phyloP scores from a whole-genome alignment of 257 asterid genomes.

The Scutellaria minor region DNA sequence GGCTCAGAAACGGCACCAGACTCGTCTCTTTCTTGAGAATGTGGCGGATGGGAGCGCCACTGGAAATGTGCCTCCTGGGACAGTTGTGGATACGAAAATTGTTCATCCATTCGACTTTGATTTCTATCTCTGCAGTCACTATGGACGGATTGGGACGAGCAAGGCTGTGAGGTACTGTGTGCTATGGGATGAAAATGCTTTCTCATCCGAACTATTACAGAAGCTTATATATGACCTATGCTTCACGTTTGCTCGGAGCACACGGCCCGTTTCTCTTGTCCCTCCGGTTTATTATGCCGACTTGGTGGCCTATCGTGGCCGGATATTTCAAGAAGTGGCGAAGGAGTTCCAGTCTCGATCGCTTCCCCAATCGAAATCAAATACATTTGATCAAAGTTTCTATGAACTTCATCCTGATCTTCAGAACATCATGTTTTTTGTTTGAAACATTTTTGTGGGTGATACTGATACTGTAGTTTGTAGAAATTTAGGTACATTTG shows the following conservation, averaged over 20 bases:
- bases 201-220: slow-evolving; percentile 55
- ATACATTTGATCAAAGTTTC: slow-evolving; percentile 43
- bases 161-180: slow-evolving; percentile 64
- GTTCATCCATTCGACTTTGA: slow-evolving; percentile 72
- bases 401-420: slow-evolving; percentile 57
- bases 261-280: slow-evolving; percentile 71
- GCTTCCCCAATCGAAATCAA: slow-evolving; percentile 30
- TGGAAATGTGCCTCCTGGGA: slow-evolving; percentile 67
- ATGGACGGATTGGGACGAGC: slow-evolving; percentile 72
- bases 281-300: slow-evolving; percentile 78
- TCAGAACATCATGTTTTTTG: slow-evolving; percentile 58
- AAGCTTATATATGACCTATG: slow-evolving; percentile 59
- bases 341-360: slow-evolving; percentile 48
- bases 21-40: slow-evolving; percentile 54
- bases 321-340: slow-evolving; percentile 63
- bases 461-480: slow-evolving; percentile 1
- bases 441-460: slow-evolving; percentile 31
- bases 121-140: slow-evolving; percentile 79
- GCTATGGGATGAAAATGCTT: slow-evolving; percentile 57
- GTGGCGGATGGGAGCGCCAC: slow-evolving; percentile 35
- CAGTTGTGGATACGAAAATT: slow-evolving; percentile 68
- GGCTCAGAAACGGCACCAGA: slow-evolving; percentile 76
- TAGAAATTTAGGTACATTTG: neutral
- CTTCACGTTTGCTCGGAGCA: slow-evolving; percentile 75
- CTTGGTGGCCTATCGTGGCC: slow-evolving; percentile 72